Base-by-base conservation (phyloP, 345 rosid genomes). In the Rhodamnia rubescens region DNA sequence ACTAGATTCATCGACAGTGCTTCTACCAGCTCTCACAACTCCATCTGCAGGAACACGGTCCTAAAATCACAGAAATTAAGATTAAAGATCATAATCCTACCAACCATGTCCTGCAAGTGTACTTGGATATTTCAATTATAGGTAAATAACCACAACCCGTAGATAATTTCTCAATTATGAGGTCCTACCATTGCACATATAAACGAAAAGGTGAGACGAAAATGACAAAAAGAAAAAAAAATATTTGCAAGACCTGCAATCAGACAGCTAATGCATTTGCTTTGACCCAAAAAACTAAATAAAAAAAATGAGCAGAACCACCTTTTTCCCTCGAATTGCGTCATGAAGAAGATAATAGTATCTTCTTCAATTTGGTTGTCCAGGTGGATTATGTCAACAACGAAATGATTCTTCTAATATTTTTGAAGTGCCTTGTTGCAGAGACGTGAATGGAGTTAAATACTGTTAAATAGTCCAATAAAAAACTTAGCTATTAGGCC, bases 31-130 rank as follows among this genome's bases (percentile, higher is more conserved):
- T 94, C 88, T 95, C 87, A 95, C 98, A 51, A 93, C 89, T 86
- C 98, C 99, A 90, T 97, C 99, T 56, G 96, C 97, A 55, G 99
- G 99, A 87, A 95, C 90, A 83, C 98, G 95, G 88, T 97, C 99
- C 99, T 95, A 87, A 81, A 87, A 84, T 27, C 85, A 87, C n/a
- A 83, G 53, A 88, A 40, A 24, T 18, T 56, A 74, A 50, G 53
- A 50, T 42, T 51, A 51, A 27, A 51, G 82, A 36, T 69, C 80
- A 69, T 69, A 69, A 69, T 69, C 47, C 47, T 36, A 69, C 47
- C 26, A 69, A 64, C 40, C 75, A 36, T 20, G 80, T 69, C 24
- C 36, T 36, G 24, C 47, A 36, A 69, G 47, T 69, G 80, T 69
- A 69, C 20, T 69, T 32, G 47, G 13, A 36, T 1, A 69, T 32